A percentile compares a stretch with the other conserved stretches of the same genome.
Evolutionary conservation across 805 yeast species (phyloP).

Genomic region (Candida peoriensis): DNA sequence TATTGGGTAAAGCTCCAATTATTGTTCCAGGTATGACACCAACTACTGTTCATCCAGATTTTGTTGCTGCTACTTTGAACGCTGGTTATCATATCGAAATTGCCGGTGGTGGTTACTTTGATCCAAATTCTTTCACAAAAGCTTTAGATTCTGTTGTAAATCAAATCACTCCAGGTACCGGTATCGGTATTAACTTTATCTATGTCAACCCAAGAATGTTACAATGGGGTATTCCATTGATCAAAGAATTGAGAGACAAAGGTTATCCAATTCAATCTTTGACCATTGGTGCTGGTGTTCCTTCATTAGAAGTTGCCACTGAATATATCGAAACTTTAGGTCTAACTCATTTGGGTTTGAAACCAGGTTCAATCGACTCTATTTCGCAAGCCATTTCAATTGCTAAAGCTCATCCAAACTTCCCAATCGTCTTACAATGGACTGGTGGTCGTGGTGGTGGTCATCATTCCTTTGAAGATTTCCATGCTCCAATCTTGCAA

Average conservation of each 20-base stretch:
- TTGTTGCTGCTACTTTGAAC: slow-evolving; percentile 88
- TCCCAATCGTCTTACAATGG: slow-evolving; percentile 99
- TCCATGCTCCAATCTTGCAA: slow-evolving; percentile 95
- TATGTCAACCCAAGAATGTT: slow-evolving; percentile 97
- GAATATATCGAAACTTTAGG: slow-evolving; percentile 94
- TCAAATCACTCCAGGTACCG: slow-evolving; percentile 75
- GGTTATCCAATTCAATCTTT: slow-evolving; percentile 96
- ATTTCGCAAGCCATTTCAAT: slow-evolving; percentile 81
- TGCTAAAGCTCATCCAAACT: slow-evolving; percentile 91
- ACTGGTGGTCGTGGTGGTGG: slow-evolving; percentile 99
- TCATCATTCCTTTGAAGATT: slow-evolving; percentile 98
- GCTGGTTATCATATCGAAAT: slow-evolving; percentile 97
- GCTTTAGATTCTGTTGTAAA: slow-evolving; percentile 74
- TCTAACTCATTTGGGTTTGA: slow-evolving; percentile 88
- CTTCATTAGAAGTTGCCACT: slow-evolving; percentile 93
- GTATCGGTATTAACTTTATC: slow-evolving; percentile 86
- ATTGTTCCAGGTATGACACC: slow-evolving; percentile 99
- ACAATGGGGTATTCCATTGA: slow-evolving; percentile 98
- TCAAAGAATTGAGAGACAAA: slow-evolving; percentile 78
- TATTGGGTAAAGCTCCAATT: slow-evolving; percentile 91
- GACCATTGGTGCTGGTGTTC: slow-evolving; percentile 99
- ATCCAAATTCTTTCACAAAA: slow-evolving; percentile 58
- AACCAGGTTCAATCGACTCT: slow-evolving; percentile 96
- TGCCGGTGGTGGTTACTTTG: slow-evolving; percentile 98
- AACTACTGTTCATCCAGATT: slow-evolving; percentile 90